A percentile compares a stretch with the other conserved stretches of the same genome.
Evolutionary conservation across 805 yeast species (phyloP).

Genomic region (Phaffomyces thermotolerans): DNA sequence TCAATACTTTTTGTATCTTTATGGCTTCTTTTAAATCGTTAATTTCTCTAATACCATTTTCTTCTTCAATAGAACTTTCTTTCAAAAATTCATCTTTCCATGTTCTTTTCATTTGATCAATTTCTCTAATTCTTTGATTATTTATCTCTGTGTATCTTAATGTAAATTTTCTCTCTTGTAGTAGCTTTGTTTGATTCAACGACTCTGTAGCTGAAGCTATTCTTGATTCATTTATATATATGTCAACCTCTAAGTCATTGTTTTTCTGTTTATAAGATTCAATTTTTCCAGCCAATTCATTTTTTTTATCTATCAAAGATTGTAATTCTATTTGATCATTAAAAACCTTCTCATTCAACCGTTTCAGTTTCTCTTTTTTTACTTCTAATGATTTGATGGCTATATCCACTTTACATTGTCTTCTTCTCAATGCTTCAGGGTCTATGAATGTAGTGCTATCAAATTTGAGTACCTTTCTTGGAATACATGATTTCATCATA

Average conservation of each 20-base stretch:
- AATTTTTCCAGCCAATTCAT: not conserved
- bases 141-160: conserved; percentile 25
- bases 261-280: not conserved
- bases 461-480: not conserved
- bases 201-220: too few species aligned
- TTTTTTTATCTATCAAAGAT: not conserved
- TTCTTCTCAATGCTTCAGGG: conserved; percentile 11
- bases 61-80: conserved; percentile 13
- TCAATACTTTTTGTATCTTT: not conserved
- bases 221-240: too few species aligned
- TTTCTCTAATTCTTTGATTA: conserved; percentile 14
- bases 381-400: not conserved
- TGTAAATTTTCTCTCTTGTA: conserved; percentile 12
- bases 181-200: not conserved
- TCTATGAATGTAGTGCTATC: not conserved
- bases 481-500: not conserved
- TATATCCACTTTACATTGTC: conserved; percentile 6
- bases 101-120: conserved; percentile 27
- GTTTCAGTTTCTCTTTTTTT: not conserved
- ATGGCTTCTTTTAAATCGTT: not conserved
- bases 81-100: conserved; percentile 24
- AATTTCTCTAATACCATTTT: not conserved
- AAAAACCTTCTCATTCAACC: not conserved
- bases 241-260: not conserved
- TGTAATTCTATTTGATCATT: not conserved